These are phyloP conservation scores for Rheum nobile DNA, from an alignment of 148 eudicot species.

Conservation along the genomic window DNA sequence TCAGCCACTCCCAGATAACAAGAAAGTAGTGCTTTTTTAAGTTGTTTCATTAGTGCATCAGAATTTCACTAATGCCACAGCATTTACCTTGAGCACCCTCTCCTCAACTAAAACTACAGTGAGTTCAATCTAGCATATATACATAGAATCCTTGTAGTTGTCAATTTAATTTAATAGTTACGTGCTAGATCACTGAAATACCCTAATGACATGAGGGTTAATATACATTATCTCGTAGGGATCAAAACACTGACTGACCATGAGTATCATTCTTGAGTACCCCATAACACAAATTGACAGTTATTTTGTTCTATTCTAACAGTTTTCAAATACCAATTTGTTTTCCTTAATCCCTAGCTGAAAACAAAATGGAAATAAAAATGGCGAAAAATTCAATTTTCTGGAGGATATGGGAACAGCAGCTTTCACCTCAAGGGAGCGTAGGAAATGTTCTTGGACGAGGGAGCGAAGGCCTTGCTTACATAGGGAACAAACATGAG, in stretches of 20 bases:
- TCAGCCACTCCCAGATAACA: too few species aligned
- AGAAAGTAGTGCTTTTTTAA: too few species aligned
- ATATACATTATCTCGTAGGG: background rate
- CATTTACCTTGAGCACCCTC: background rate
- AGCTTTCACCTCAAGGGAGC: conserved; percentile 44
- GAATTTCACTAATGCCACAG: background rate
- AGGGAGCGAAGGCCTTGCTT: conserved; percentile 41
- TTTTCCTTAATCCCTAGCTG: background rate
- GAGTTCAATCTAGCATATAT: background rate
- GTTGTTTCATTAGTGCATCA: background rate
- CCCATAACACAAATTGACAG: background rate
- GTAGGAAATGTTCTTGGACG: conserved; percentile 53
- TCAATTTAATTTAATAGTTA: background rate
- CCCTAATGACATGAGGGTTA: background rate
- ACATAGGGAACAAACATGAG: conserved; percentile 41
- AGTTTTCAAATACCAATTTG: background rate
- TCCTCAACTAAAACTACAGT: background rate
- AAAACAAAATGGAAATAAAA: background rate
- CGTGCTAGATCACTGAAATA: background rate
- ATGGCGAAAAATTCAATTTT: background rate
- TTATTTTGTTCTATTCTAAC: too few species aligned
- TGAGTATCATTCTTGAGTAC: background rate
- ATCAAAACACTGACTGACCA: background rate
- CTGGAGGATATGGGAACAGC: background rate
- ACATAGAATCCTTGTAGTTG: background rate